Conservation (phyloP, 371 early-diverging fungal species). For the Mortierella sp. region DNA sequence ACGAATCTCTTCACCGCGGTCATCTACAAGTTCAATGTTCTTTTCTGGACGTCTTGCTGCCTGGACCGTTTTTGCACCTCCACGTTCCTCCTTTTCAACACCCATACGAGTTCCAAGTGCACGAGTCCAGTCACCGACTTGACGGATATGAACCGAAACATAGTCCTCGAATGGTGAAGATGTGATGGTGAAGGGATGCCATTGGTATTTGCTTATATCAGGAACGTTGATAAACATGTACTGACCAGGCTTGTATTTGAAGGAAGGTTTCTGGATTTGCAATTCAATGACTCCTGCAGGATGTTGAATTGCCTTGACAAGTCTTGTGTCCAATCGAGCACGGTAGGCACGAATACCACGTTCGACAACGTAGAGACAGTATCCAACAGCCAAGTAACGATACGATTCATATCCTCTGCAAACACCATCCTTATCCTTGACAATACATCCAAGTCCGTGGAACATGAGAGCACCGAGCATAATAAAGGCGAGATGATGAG, state of each 20-base stretch:
- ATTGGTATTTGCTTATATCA: slow-evolving; percentile 69
- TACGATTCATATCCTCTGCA: slow-evolving; percentile 65
- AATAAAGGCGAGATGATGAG: slow-evolving; percentile 79
- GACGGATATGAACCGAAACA: slow-evolving; percentile 82
- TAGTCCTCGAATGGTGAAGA: slow-evolving; percentile 86
- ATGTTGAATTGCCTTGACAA: slow-evolving; percentile 77
- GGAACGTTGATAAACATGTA: slow-evolving; percentile 80
- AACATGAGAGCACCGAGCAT: slow-evolving; percentile 70
- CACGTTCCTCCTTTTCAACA: slow-evolving; percentile 43
- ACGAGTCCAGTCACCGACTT: slow-evolving; percentile 85
- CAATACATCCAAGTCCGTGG: slow-evolving; percentile 76
- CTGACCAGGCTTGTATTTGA: slow-evolving; percentile 78
- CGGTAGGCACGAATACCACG: slow-evolving; percentile 67
- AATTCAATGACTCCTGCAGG: slow-evolving; percentile 80
- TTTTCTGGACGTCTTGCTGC: slow-evolving; percentile 33
- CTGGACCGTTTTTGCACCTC: slow-evolving; percentile 14
- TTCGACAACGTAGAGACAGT: slow-evolving; percentile 71
- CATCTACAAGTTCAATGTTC: slow-evolving; percentile 34
- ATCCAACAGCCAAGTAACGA: slow-evolving; percentile 62
- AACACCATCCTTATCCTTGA: slow-evolving; percentile 51
- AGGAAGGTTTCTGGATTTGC: slow-evolving; percentile 71
- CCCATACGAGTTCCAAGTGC: slow-evolving; percentile 65
- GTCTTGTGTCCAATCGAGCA: slow-evolving; percentile 58
- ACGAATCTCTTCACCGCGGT: slow-evolving; percentile 53
- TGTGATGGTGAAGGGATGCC: slow-evolving; percentile 92